Base-by-base conservation (phyloP, 2,329 filamentous ascomycete genomes). In the Ceratocystis destructans region DNA sequence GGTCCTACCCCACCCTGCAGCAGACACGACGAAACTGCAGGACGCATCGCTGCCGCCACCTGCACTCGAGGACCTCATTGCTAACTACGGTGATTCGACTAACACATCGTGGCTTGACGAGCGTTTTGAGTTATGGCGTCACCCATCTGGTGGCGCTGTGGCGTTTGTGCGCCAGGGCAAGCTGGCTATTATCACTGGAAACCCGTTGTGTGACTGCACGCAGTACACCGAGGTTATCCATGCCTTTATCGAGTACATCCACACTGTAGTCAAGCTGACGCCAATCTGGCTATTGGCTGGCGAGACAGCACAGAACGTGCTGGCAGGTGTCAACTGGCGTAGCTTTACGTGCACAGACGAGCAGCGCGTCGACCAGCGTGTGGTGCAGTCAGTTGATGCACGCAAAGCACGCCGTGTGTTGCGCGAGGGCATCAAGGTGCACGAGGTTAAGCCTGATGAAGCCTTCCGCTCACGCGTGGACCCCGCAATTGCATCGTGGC, bases 61-160 rank as follows among this genome's bases (percentile, higher is more conserved):
- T 0, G 10, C 53, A 15, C 74, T 96, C 4, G 89, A 92, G 73
- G 88, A 96, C 73, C 85, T 96, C 53, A 91, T 96, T 74, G 90
- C 90, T 73, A 96, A 96, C 75, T 96, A 96, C 71, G 92, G 92
- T 69, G 92, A 96, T 75, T 90, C 92, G 1, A 91, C 90, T 62
- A 95, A 96, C 72, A 96, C 92, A 0, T 94, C 90, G 0, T 96
- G 91, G 90, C 83, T 94, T 6, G 92, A 96, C 74, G 88, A 91
- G 5, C 86, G 90, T 5, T 96, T 92, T 74, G 82, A 89, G 72
- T 86, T 96, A 67, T 96, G 90, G 90, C 86, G 92, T 37, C 90
- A 96, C 73, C 77, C 82, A 25, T 75, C 78, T 44, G 93, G 88
- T 1, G 92, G 92, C 62, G 91, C 91, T 4, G 82, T 96, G 44